phyloP scores from a whole-genome alignment of 257 asterid species.

The Nicotiana otophora region DNA sequence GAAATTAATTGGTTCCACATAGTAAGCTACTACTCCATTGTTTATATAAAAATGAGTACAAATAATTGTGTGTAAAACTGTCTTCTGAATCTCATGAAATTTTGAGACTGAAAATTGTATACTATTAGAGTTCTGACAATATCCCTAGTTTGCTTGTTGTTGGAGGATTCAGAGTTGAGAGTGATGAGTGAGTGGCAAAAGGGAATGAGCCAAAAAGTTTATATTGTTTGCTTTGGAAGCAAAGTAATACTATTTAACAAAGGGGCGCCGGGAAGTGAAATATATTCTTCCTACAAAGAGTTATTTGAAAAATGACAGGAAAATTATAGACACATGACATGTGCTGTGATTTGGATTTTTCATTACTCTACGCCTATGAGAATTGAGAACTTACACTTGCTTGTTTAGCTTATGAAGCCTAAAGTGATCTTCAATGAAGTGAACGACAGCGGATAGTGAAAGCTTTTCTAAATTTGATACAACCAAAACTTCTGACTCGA shows the following conservation, averaged over 20 bases:
- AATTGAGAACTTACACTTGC: not conserved
- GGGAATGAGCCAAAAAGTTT: not conserved
- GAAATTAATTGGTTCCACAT: not conserved
- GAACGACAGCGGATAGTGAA: not conserved
- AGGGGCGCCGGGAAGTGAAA: not conserved
- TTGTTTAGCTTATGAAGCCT: not conserved
- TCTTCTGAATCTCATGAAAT: not conserved
- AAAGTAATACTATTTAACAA: not conserved
- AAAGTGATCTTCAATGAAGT: not conserved
- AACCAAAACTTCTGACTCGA: not conserved
- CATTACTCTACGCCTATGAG: not conserved
- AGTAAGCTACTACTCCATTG: not conserved
- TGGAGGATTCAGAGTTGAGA: not conserved
- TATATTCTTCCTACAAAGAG: not conserved
- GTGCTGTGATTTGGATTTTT: not conserved
- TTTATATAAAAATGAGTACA: not conserved
- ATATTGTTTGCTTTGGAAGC: conserved; percentile 9
- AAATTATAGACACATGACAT: not conserved
- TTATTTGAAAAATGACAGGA: not conserved
- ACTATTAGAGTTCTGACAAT: not conserved
- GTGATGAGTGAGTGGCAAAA: not conserved
- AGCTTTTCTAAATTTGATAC: not conserved
- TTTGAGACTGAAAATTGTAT: not conserved
- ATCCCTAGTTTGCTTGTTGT: conserved; percentile 1
- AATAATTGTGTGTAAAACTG: not conserved